Evolutionary conservation across 2,329 filamentous ascomycete species (phyloP), one percentile per base, ranked within the genome.

Genomic region (Leptographium lundbergii): DNA sequence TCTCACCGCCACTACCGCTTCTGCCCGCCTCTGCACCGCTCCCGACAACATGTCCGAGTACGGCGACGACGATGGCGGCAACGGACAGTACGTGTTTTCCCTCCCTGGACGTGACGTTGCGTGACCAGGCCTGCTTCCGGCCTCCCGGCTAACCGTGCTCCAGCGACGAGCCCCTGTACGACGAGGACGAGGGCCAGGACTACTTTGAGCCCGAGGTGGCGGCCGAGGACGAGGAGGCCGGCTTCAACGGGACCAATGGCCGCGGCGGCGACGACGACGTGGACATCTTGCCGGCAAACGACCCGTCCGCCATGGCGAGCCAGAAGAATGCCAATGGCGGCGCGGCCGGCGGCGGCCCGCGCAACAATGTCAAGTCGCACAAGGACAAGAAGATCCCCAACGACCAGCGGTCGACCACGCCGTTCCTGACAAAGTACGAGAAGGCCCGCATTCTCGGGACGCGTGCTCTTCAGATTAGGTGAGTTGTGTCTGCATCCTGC

Each of bases 341-440:
- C 81, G 73, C 75, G 1, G 81, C 81, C 32, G 78, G 77, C 67
- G 73, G 73, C 59, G 71, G 74, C 60, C 81, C 79, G 69, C 73
- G 73, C 59, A 76, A 72, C 66, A 78, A 81, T 57, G 61, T 65
- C 60, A 81, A 80, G 69, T 76, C 77, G 55, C 75, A 79, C 68
- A 85, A 84, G 69, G 82, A 91, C 74, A 96, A 95, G 81, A 95
- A 90, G 75, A 92, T 99, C 56, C 82, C 91, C 59, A 88, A 89
- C 65, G 88, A 91, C 65, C 83, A 95, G 74, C 85, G 94, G 67
- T 88, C 84, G 27, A 99, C 94, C 10, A 99, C 94, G 32, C 94
- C 92, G 2, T 99, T 96, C 76, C 95, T 99, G 92, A 99, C 94
- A 65, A 99, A 99, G 77, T 99, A 99, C 75, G 94, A 99, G 79